Evolutionary conservation across 1,139 yeast genomes (phyloP), one percentile per base, ranked within the genome.

Genomic region (Zygosaccharomyces pseudobailii): DNA sequence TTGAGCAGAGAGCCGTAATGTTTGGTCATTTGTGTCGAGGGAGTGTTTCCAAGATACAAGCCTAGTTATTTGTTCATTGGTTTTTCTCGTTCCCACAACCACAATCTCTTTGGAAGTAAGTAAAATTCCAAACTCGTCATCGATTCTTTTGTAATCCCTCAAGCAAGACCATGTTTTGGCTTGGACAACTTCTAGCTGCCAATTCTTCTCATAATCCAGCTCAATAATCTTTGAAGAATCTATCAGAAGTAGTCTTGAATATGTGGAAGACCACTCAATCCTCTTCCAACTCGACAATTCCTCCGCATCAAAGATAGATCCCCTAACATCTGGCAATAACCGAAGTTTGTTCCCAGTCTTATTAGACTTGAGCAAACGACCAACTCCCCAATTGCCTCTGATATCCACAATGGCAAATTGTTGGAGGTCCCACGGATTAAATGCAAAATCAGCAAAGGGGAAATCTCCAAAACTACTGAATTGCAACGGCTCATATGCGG

Each of bases 41-140:
- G 70, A 76, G 63, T 87, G 95, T 50, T 82, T 83, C 88, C 90
- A 84, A 0, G 89, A 76, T 3, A 87, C 57, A 6, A 79, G 51
- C 49, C 84, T 71, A 34, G 65, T 65, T 34, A 71, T 61, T 0
- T 59, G 59, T 0, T 55, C 51, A 2, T 61, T 44, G 2, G 49
- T 44, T 9, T 42, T 42, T 31, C 44, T 50, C 1, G 71, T 53
- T 41, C 69, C 67, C 13, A 80, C 57, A 69, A 84, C 66, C 1
- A 82, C 75, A 9, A 84, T 49, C 59, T 84, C 92, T 52, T 74
- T 78, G 0, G 87, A 74, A 0, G 90, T 83, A 17, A 84, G 63
- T 9, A 83, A 51, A 33, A 82, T 71, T 9, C 72, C 68, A 44
- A 63, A 59, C 3, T 60, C 53, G 8, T 59, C 62, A 34, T 56